Conservation (phyloP, 768 basidiomycete genomes). For the Leccinum rimulosum region DNA sequence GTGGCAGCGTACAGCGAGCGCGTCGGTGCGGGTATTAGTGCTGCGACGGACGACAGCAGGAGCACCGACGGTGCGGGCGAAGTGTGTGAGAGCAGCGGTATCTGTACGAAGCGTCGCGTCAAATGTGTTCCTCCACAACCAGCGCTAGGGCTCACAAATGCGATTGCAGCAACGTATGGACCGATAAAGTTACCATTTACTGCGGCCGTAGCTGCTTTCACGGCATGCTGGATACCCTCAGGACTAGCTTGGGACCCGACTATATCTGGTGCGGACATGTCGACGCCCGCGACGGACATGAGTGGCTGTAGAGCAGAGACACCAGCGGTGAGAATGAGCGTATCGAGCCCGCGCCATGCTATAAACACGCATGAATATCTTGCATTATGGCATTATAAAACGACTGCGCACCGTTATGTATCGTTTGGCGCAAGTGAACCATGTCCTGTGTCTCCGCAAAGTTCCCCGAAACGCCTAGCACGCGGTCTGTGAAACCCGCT, state of each 20-base stretch:
- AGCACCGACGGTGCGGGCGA: slow-evolving; percentile 72
- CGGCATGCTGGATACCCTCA: slow-evolving; percentile 58
- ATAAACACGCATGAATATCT: neutral
- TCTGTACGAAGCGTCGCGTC: slow-evolving; percentile 39
- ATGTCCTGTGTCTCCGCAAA: slow-evolving; percentile 66
- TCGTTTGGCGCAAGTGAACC: slow-evolving; percentile 48
- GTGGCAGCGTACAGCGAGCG: slow-evolving; percentile 81
- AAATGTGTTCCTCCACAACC: neutral
- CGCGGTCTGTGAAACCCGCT: slow-evolving; percentile 23
- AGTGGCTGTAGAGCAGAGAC: slow-evolving; percentile 80
- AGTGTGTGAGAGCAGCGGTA: slow-evolving; percentile 66
- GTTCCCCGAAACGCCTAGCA: slow-evolving; percentile 60
- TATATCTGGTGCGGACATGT: slow-evolving; percentile 30
- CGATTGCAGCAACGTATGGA: slow-evolving; percentile 63
- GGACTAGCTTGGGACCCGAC: slow-evolving; percentile 39
- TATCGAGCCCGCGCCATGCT: slow-evolving; percentile 87
- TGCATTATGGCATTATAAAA: neutral
- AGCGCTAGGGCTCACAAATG: slow-evolving; percentile 54
- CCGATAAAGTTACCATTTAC: slow-evolving; percentile 66
- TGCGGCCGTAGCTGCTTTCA: slow-evolving; percentile 56
- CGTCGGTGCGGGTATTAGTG: slow-evolving; percentile 81
- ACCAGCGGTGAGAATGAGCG: slow-evolving; percentile 77
- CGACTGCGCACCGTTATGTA: slow-evolving; percentile 48
- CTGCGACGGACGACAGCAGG: slow-evolving; percentile 75
- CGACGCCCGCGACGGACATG: slow-evolving; percentile 63